Evolutionary conservation across 2,329 filamentous ascomycete species (phyloP).

Genomic region (Colletotrichum filicis): DNA sequence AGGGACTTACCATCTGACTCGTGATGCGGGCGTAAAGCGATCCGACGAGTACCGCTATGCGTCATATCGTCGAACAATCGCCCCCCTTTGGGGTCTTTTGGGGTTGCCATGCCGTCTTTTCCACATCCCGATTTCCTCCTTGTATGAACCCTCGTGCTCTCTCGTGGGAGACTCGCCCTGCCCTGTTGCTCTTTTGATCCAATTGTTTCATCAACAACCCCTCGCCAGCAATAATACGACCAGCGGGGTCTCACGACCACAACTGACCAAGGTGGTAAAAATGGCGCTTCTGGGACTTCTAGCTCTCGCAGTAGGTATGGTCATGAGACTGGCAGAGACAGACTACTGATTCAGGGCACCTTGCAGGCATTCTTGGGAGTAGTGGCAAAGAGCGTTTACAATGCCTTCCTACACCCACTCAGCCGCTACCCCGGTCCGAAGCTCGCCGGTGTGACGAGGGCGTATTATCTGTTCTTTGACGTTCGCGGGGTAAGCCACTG

Average conservation of each 20-base stretch:
- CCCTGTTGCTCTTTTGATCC: background rate
- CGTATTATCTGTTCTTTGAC: constrained; percentile 30
- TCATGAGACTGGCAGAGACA: background rate
- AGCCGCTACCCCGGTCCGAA: constrained; percentile 44
- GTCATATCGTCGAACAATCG: constrained; percentile 3
- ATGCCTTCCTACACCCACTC: constrained; percentile 44
- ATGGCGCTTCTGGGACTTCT: constrained; percentile 16
- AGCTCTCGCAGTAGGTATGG: constrained; percentile 8
- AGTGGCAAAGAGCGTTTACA: constrained; percentile 38
- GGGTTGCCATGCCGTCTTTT: background rate
- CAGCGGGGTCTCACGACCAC: constrained; percentile 5
- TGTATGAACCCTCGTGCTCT: background rate
- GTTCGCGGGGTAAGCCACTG: constrained; percentile 27
- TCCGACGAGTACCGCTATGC: constrained; percentile 20
- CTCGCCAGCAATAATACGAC: background rate
- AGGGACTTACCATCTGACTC: constrained; percentile 19
- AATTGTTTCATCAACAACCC: background rate
- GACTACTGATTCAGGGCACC: background rate
- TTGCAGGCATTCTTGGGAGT: constrained; percentile 14
- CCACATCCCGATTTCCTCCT: background rate
- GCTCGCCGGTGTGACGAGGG: constrained; percentile 31
- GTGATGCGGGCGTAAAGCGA: background rate
- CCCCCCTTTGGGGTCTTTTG: background rate
- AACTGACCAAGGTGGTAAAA: background rate
- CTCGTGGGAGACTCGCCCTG: background rate